These are phyloP conservation scores for Schizopora paradoxa DNA, from an alignment of 1,284 basidiomycete genomes.

Conservation along the genomic window DNA sequence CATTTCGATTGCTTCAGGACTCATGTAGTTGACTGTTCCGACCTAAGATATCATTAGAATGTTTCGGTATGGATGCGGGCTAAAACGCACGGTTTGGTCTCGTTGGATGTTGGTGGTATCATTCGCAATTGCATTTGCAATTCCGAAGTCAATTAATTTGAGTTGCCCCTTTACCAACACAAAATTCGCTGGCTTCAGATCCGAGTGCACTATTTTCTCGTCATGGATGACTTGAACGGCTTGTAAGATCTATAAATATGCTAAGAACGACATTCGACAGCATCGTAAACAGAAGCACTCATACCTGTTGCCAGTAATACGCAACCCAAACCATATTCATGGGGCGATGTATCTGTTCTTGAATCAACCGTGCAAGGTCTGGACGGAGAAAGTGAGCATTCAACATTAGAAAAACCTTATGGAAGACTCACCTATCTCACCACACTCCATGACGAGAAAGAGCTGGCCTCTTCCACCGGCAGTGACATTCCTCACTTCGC, in stretches of 20 bases:
- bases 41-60: conserved; percentile 44
- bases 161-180: conserved; percentile 89
- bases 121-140: conserved; percentile 94
- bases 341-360: conserved; percentile 75
- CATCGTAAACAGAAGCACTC: conserved; percentile 19
- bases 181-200: conserved; percentile 95
- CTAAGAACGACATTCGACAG: conserved; percentile 4
- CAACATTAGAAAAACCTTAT: not conserved
- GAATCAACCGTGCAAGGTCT: conserved; percentile 77
- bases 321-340: conserved; percentile 90
- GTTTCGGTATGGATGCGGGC: not conserved
- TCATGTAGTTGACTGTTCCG: conserved; percentile 95
- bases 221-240: conserved; percentile 94
- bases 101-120: conserved; percentile 96
- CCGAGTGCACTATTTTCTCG: conserved; percentile 95
- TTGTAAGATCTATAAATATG: conserved; percentile 77
- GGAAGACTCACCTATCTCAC: conserved; percentile 59
- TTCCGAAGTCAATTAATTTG: conserved; percentile 95
- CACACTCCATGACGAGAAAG: conserved; percentile 90
- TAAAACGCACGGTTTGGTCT: conserved; percentile 71
- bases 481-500: conserved; percentile 61
- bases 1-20: conserved; percentile 85
- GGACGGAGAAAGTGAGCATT: not conserved
- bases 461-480: conserved; percentile 63
- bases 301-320: conserved; percentile 92